Conservation (phyloP, 768 basidiomycete species). For the Lactarius evosmus region DNA sequence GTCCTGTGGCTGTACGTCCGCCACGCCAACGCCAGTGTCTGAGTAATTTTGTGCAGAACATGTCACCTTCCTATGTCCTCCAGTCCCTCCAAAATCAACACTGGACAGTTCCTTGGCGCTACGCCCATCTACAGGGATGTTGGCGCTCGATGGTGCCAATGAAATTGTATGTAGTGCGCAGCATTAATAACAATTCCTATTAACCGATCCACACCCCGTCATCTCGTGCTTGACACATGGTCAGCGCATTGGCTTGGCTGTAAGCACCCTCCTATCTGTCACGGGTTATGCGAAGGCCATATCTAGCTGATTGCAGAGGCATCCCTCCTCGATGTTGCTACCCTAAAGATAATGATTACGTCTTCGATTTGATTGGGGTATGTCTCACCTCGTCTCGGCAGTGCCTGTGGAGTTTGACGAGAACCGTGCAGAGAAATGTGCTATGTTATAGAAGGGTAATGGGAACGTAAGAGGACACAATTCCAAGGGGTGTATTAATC, state of each 20-base stretch:
- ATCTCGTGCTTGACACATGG: conserved; percentile 35
- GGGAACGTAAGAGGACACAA: conserved; percentile 75
- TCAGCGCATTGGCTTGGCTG: conserved; percentile 39
- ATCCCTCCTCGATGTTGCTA: conserved; percentile 23
- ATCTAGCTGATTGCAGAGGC: conserved; percentile 37
- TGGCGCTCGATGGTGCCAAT: neutral
- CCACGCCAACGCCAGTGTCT: no score
- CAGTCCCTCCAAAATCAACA: no score
- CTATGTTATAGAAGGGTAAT: conserved; percentile 47
- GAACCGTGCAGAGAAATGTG: conserved; percentile 16
- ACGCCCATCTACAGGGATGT: neutral
- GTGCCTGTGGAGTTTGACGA: neutral
- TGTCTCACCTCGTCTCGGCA: neutral
- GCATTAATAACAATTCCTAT: neutral
- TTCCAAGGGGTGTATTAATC: conserved; percentile 65
- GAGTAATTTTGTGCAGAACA: no score
- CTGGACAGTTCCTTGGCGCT: neutral
- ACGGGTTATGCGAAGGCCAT: neutral
- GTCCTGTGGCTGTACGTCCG: no score
- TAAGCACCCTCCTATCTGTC: conserved; percentile 21
- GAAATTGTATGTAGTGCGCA: conserved; percentile 12
- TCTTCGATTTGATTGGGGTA: conserved; percentile 16
- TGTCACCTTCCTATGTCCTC: no score
- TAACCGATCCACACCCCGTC: neutral
- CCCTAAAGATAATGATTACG: neutral